phyloP scores from a whole-genome alignment of 495 filamentous ascomycete genomes.

The Aspergillus diversus region DNA sequence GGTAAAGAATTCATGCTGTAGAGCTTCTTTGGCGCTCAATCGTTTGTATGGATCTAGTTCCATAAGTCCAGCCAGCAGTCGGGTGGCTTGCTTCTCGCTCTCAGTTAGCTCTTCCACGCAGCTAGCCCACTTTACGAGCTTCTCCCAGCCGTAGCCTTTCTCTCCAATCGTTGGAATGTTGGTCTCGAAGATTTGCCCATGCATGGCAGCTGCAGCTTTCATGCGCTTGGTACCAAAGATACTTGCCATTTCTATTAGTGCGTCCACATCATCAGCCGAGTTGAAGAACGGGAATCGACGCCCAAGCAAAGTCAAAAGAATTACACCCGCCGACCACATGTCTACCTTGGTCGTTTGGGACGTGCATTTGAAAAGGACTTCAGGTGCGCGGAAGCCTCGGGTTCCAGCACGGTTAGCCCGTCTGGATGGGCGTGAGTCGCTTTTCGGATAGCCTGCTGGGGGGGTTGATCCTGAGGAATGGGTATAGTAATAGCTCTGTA shows the following conservation, averaged over 20 bases:
- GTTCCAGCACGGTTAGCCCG: conserved; percentile 97
- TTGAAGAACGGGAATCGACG: conserved; percentile 98
- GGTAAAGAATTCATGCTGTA: conserved; percentile 68
- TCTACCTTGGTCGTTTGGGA: conserved; percentile 95
- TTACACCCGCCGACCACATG: conserved; percentile 95
- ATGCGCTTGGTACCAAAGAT: conserved; percentile 88
- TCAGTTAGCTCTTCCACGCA: conserved; percentile 53
- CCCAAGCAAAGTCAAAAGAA: conserved; percentile 86
- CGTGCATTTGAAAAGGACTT: conserved; percentile 97
- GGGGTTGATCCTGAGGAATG: conserved; percentile 42
- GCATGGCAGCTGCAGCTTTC: conserved; percentile 77
- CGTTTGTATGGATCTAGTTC: conserved; percentile 59
- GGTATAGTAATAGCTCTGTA: conserved; percentile 48
- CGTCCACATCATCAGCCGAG: conserved; percentile 92
- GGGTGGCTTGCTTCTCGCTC: conserved; percentile 52
- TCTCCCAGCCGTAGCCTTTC: conserved; percentile 82
- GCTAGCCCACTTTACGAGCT: conserved; percentile 91
- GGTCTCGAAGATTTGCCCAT: conserved; percentile 87
- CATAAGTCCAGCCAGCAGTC: conserved; percentile 68
- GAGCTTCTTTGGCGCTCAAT: conserved; percentile 60
- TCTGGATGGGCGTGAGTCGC: conserved; percentile 82
- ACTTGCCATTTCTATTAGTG: conserved; percentile 93
- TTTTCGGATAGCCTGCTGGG: conserved; percentile 77
- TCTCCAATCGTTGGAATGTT: conserved; percentile 88
- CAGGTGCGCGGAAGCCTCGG: conserved; percentile 91